Evolutionary conservation across 1,139 yeast species (phyloP).

Genomic region (Meyerozyma carpophila): DNA sequence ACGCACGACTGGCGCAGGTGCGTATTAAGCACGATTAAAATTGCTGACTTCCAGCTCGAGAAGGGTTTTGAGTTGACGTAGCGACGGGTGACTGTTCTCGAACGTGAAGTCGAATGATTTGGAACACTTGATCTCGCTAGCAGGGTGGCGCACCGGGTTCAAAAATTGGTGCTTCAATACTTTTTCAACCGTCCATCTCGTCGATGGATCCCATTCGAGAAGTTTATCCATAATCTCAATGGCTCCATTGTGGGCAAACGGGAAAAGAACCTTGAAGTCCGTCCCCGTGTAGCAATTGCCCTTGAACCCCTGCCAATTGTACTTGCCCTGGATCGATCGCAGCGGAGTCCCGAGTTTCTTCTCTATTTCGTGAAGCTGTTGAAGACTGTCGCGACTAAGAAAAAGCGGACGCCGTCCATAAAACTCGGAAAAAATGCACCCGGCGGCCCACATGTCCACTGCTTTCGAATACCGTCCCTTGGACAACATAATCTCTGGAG

Average conservation of each 20-base stretch:
- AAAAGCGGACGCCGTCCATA: slow-evolving; percentile 72
- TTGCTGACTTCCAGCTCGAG: slow-evolving; percentile 41
- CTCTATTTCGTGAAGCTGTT: slow-evolving; percentile 59
- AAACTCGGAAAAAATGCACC: slow-evolving; percentile 73
- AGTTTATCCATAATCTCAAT: slow-evolving; percentile 44
- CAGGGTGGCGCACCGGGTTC: slow-evolving; percentile 37
- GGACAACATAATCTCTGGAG: slow-evolving; percentile 84
- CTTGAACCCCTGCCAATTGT: slow-evolving; percentile 28
- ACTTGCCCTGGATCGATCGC: slow-evolving; percentile 24
- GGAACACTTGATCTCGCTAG: slow-evolving; percentile 46
- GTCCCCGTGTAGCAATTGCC: slow-evolving; percentile 31
- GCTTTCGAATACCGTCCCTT: slow-evolving; percentile 64
- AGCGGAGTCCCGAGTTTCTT: slow-evolving; percentile 62
- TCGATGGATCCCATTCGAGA: slow-evolving; percentile 55
- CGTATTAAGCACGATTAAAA: slow-evolving; percentile 15
- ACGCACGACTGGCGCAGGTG: too few relatives aligned
- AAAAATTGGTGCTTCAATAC: slow-evolving; percentile 52
- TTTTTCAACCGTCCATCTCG: slow-evolving; percentile 43
- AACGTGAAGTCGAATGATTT: slow-evolving; percentile 56
- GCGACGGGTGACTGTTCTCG: slow-evolving; percentile 36
- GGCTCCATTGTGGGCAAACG: slow-evolving; percentile 50
- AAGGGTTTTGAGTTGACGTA: slow-evolving; percentile 32
- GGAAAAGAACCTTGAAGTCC: slow-evolving; percentile 50
- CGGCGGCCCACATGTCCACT: slow-evolving; percentile 90
- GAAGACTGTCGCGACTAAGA: slow-evolving; percentile 60